A percentile compares a stretch with the other conserved stretches of the same genome.
Evolutionary conservation across 495 filamentous ascomycete species (phyloP).

Genomic region (Poronia punctata): DNA sequence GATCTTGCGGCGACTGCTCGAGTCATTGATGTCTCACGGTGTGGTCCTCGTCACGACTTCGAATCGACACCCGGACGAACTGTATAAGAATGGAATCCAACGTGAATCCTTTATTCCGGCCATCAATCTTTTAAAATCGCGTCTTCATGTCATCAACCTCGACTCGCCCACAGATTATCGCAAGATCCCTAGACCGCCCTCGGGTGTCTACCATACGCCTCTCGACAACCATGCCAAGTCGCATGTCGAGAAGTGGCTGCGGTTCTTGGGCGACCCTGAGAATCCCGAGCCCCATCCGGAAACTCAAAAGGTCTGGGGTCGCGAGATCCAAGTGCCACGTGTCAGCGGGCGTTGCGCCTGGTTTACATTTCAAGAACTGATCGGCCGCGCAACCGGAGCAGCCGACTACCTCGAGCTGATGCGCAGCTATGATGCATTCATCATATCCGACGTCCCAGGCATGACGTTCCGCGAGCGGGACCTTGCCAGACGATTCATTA

Average conservation of each 20-base stretch:
- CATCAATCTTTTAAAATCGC: conserved; percentile 80
- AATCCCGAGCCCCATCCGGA: conserved; percentile 68
- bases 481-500: conserved; percentile 88
- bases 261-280: conserved; percentile 78
- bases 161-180: conserved; percentile 95
- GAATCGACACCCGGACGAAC: conserved; percentile 91
- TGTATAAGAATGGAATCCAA: conserved; percentile 98
- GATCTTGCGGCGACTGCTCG: conserved; percentile 84
- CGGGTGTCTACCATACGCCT: conserved; percentile 81
- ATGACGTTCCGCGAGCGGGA: conserved; percentile 87
- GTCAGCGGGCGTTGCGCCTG: conserved; percentile 83
- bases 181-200: conserved; percentile 88
- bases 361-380: conserved; percentile 87
- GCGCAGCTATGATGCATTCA: conserved; percentile 83
- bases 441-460: conserved; percentile 82
- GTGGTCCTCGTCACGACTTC: conserved; percentile 92
- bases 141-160: conserved; percentile 83
- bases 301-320: conserved; percentile 86
- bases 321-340: conserved; percentile 76
- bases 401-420: conserved; percentile 94
- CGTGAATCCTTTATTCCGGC: conserved; percentile 91
- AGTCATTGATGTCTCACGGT: conserved; percentile 90
- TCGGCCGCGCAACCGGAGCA: conserved; percentile 77
- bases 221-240: conserved; percentile 67
- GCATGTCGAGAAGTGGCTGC: conserved; percentile 92